Percentiles rank a stretch among this genome's conserved stretches.
phyloP scores from a whole-genome alignment of 2,329 filamentous ascomycete genomes.

The Cladobotryum mycophilum region DNA sequence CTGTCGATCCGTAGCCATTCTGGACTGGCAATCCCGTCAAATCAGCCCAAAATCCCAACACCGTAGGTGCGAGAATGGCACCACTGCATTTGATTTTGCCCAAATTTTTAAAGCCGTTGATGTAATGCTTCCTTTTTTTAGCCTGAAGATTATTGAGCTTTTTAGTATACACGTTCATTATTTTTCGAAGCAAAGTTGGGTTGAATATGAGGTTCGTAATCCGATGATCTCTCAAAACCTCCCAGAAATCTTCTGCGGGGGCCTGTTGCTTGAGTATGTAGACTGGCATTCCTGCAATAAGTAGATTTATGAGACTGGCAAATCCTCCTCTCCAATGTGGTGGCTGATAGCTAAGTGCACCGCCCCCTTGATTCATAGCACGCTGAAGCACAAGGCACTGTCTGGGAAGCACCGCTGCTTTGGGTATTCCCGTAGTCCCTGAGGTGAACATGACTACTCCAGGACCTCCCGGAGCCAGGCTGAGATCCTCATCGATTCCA shows the following conservation, averaged over 20 bases:
- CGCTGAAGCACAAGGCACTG: not conserved
- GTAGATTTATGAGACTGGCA: not conserved
- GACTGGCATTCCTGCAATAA: constrained; percentile 6
- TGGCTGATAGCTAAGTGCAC: constrained; percentile 11
- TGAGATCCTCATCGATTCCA: not conserved
- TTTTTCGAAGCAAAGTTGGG: constrained; percentile 4
- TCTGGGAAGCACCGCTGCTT: constrained; percentile 59
- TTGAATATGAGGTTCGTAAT: constrained; percentile 10
- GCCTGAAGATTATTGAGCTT: not conserved
- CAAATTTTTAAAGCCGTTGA: not conserved
- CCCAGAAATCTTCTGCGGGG: not conserved
- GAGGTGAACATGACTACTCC: constrained; percentile 45
- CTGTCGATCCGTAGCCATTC: constrained; percentile 9
- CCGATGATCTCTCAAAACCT: constrained; percentile 2
- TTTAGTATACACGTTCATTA: constrained; percentile 5
- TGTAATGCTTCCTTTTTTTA: not conserved
- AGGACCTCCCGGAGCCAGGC: constrained; percentile 5
- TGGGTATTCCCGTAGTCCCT: constrained; percentile 69
- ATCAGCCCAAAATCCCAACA: constrained; percentile 8
- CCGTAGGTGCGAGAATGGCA: not conserved
- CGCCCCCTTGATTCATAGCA: not conserved
- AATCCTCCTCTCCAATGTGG: constrained; percentile 13
- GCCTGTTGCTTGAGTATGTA: constrained; percentile 7
- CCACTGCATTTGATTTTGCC: not conserved
- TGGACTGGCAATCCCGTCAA: constrained; percentile 5